A percentile compares a stretch with the other conserved stretches of the same genome.
phyloP scores from a whole-genome alignment of 1,284 basidiomycete genomes.

The Cronartium quercuum region DNA sequence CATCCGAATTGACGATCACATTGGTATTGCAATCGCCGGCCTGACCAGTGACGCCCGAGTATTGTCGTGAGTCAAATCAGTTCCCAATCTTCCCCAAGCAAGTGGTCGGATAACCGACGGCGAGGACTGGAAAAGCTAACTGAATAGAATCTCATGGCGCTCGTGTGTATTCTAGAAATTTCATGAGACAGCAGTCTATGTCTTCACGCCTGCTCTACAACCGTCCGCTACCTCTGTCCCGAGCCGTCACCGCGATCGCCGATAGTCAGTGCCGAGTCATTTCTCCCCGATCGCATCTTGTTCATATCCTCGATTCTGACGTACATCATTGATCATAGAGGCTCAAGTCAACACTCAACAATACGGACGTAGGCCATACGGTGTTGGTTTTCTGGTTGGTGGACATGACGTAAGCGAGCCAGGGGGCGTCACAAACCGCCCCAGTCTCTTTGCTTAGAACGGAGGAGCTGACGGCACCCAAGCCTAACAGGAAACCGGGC shows the following conservation, averaged over 20 bases:
- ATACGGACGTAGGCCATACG: slow-evolving; percentile 94
- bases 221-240: slow-evolving; percentile 85
- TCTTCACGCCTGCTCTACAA: slow-evolving; percentile 89
- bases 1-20: slow-evolving; percentile 98
- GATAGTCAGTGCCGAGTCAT: slow-evolving; percentile 63
- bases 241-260: slow-evolving; percentile 85
- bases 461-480: neutral
- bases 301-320: neutral
- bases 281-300: neutral
- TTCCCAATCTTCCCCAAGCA: no score
- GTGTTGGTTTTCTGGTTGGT: slow-evolving; percentile 96
- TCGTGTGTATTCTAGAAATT: slow-evolving; percentile 62
- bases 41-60: slow-evolving; percentile 97
- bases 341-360: slow-evolving; percentile 99
- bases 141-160: no score
- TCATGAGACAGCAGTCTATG: slow-evolving; percentile 99
- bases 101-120: neutral
- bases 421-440: neutral
- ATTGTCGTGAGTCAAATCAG: slow-evolving; percentile 66
- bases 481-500: slow-evolving; percentile 63
- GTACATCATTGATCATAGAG: slow-evolving; percentile 56
- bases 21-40: slow-evolving; percentile 96
- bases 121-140: neutral
- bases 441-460: neutral
- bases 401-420: slow-evolving; percentile 65